Base-by-base conservation (phyloP, 2,329 filamentous ascomycete genomes). In the Fusarium caatingaense region DNA sequence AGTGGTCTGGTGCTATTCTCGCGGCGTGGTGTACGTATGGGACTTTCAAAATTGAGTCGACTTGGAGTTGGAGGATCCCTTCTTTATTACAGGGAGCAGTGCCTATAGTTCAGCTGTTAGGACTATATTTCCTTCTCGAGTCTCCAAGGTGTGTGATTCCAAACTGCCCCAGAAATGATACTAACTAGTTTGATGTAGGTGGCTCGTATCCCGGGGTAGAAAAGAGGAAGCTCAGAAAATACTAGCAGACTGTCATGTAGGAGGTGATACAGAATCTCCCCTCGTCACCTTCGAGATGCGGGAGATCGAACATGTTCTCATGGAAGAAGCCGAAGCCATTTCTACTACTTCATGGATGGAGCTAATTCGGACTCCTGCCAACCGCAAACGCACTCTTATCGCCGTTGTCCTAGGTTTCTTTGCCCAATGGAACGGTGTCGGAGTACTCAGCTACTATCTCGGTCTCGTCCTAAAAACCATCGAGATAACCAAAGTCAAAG, bases 161-260 rank as follows among this genome's bases (percentile, higher is more conserved):
- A n/a, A 13, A 28, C 13, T 28, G 28, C 11, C 2, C 6, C 2
- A 6, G 28, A 28, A 28, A 28, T 6, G 13, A 13, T 13, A 28
- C 3, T 28, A 6, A 28, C 28, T n/a, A n/a, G 11, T 13, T 18
- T n/a, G 18, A 3, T 18, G 5, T n/a, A n/a, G 86, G 66, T 77
- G 71, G 72, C 57, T 77, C 7, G 69, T 77, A 25, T 70, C 71
- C 27, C 67, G 74, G 18, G 74, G 74, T 20, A 63, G 66, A 13
- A 57, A 64, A 59, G 83, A 85, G 3, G 83, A 87, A 64, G 86
- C 86, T 8, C 76, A 84, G 11, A 61, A 76, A 1, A 82, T 86
- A 3, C 79, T 89, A 7, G 62, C 55, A 13, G 82, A 84, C 47
- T 85, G 85, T 50, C 86, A 88, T 53, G 85, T 81, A 25, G 83